Evolutionary conservation across 495 filamentous ascomycete species (phyloP).

Genomic region (Podospora pseudoanserina): DNA sequence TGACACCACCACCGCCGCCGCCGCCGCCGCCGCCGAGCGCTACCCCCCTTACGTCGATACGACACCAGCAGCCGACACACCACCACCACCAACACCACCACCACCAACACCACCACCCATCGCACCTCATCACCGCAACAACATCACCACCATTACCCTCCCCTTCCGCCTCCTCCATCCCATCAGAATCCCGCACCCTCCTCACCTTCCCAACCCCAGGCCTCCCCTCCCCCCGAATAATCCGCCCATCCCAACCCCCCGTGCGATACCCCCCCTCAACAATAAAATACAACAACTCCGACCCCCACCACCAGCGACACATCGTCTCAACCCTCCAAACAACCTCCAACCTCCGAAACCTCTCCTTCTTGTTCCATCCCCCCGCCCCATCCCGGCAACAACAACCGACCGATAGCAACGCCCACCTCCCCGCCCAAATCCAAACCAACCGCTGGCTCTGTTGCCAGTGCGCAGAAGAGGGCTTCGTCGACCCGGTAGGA

Average conservation of each 20-base stretch:
- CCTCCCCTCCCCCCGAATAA: constrained; percentile 21
- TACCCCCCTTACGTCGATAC: neutral
- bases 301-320: neutral
- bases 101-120: neutral
- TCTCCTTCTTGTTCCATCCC: neutral
- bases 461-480: constrained; percentile 24
- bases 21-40: neutral
- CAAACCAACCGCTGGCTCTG: constrained; percentile 32
- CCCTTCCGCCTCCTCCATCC: neutral
- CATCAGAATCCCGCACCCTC: constrained; percentile 22
- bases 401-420: neutral
- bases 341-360: neutral
- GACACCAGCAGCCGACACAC: neutral
- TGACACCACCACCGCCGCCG: neutral
- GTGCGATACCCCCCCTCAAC: constrained; percentile 9
- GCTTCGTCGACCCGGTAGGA: constrained; percentile 24
- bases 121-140: neutral
- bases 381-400: neutral
- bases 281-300: neutral
- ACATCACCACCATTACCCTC: neutral
- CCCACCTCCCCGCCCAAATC: constrained; percentile 5
- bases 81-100: neutral
- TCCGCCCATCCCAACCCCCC: constrained; percentile 1
- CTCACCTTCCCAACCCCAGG: constrained; percentile 28
- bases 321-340: neutral